Base-by-base conservation (phyloP, 805 yeast genomes). In the Komagataella pseudopastoris region DNA sequence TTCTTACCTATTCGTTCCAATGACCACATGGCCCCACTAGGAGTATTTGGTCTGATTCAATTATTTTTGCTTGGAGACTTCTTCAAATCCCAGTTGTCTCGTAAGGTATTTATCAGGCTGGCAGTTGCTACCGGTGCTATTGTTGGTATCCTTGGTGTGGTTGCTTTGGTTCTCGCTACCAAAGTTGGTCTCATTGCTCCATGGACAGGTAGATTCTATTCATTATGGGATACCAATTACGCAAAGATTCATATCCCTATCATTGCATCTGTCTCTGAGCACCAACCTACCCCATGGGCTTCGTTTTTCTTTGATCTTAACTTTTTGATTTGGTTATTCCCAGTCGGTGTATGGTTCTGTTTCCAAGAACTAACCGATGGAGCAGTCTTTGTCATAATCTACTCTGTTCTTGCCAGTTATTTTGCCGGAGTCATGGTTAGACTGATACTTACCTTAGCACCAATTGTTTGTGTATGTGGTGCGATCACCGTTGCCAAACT, bases 211-310 rank as follows among this genome's bases (percentile, higher is more conserved):
- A 85, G 99, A 70, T 95, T 93, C 74, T 93, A 93, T 71, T 90
- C 98, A 2, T 71, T 95, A 58, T 93, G 99, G 99, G 99, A 93
- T 66, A 93, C 99, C 4, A 85, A 78, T 66, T 93, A 95, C 63
- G 99, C 99, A 56, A 91, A 90, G 72, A 86, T 93, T 58, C 99
- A 93, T 65, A 93, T 93, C 61, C 99, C 99, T 47, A 93, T 93
- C 64, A 93, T 93, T 69, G 99, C 99, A 1, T 90, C 97, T 3
- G 99, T 93, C 44, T 88, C 96, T 12, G 99, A 93, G 72, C 99
- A 93, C 74, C 99, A 93, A 75, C 99, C 99, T 54, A 91, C 98
- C n/a, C 96, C 99, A 3, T 93, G 99, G 99, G 96, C 98, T 8
- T 81, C 97, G 10, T 95, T 93, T 67, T 93, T 88, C 78, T 88